phyloP scores from a whole-genome alignment of 139 green algal species.

The Micromonas pusilla region DNA sequence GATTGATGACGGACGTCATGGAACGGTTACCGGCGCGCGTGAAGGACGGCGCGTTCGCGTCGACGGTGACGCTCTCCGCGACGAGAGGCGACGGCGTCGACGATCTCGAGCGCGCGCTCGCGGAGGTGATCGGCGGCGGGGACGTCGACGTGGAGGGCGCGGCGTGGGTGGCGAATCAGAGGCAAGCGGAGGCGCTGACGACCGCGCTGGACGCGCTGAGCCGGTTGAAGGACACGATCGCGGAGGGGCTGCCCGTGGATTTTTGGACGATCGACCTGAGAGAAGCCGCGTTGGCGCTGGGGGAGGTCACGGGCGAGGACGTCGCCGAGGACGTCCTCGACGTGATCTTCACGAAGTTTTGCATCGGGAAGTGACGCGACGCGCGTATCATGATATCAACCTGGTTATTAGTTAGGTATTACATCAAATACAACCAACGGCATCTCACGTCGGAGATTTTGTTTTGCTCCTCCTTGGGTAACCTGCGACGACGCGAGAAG shows the following conservation, averaged over 20 bases:
- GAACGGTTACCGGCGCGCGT: neutral
- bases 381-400: too few species aligned
- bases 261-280: conserved; percentile 96
- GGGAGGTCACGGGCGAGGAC: conserved; percentile 79
- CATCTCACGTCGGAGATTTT: too few species aligned
- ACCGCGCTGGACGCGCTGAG: conserved; percentile 50
- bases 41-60: conserved; percentile 28
- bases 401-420: too few species aligned
- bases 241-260: conserved; percentile 67
- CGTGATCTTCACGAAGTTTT: conserved; percentile 75
- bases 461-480: too few species aligned
- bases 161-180: conserved; percentile 83
- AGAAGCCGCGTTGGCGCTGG: conserved; percentile 70
- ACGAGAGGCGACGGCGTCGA: conserved; percentile 52
- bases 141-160: conserved; percentile 44
- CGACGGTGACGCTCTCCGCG: conserved; percentile 59
- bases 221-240: conserved; percentile 48
- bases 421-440: too few species aligned
- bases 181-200: conserved; percentile 78
- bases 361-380: conserved; percentile 77
- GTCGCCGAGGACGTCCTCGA: conserved; percentile 82
- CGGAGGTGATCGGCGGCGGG: conserved; percentile 28
- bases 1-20: neutral
- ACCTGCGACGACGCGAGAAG: too few species aligned
- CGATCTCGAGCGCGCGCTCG: conserved; percentile 49